Percentiles rank a stretch among this genome's conserved stretches.
These are phyloP conservation scores for Poteriospumella lacustris DNA, from an alignment of 108 stramenopile genomes.

Conservation along the genomic window DNA sequence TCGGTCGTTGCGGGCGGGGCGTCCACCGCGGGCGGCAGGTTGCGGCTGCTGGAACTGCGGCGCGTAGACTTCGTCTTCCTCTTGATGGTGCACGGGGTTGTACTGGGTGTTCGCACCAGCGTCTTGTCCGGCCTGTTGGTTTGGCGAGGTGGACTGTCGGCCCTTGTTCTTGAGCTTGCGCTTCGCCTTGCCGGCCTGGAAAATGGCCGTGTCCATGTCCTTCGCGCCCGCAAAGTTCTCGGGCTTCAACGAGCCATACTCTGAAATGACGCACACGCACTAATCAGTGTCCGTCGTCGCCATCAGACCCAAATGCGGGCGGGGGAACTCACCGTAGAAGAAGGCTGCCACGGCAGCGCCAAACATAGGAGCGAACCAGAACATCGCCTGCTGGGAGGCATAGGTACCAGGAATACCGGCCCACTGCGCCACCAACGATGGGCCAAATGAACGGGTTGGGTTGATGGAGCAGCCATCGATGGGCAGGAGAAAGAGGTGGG, in stretches of 20 bases:
- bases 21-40: too few species aligned
- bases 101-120: too few species aligned
- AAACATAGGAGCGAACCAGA: conserved; percentile 32
- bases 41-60: too few species aligned
- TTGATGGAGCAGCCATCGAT: conserved; percentile 37
- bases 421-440: not conserved
- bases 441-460: conserved; percentile 36
- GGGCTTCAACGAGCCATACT: conserved; percentile 31
- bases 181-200: conserved; percentile 24
- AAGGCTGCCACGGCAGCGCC: not conserved
- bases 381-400: conserved; percentile 1
- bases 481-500: conserved; percentile 29
- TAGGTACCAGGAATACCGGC: conserved; percentile 6
- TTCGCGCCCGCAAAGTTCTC: conserved; percentile 21
- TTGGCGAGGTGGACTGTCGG: too few species aligned
- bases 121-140: too few species aligned
- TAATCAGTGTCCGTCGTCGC: not conserved
- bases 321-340: conserved; percentile 4
- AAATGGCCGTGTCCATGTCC: conserved; percentile 27
- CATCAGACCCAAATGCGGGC: not conserved
- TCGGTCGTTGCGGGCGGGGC: too few species aligned
- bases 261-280: not conserved
- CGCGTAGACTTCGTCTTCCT: too few species aligned
- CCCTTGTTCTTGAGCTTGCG: too few species aligned
- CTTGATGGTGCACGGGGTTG: too few species aligned